A percentile compares a stretch with the other conserved stretches of the same genome.
phyloP scores from a whole-genome alignment of 805 yeast species.

The Trichomonascus vanleenenianus region DNA sequence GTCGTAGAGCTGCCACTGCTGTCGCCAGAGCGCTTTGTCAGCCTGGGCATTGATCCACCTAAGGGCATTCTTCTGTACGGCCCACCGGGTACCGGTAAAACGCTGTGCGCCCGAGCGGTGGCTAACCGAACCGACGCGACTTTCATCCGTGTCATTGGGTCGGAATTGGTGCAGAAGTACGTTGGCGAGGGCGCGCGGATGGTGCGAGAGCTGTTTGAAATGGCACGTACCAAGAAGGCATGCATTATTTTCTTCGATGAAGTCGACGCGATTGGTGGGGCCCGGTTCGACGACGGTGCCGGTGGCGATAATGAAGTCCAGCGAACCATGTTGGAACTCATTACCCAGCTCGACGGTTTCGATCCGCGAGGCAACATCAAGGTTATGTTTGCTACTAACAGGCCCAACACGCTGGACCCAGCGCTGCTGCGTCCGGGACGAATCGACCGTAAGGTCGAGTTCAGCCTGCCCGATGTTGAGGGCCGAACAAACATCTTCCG shows the following conservation, averaged over 20 bases:
- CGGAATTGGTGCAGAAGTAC: conserved; percentile 95
- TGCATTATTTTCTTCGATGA: conserved; percentile 98
- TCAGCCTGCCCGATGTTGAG: conserved; percentile 91
- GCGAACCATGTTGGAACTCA: conserved; percentile 96
- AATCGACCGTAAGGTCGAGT: conserved; percentile 97
- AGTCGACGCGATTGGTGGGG: conserved; percentile 98
- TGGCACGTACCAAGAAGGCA: conserved; percentile 98
- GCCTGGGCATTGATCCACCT: conserved; percentile 97
- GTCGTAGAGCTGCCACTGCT: conserved; percentile 91
- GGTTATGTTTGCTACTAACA: conserved; percentile 98
- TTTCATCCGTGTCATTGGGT: conserved; percentile 95
- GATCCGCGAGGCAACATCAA: conserved; percentile 98
- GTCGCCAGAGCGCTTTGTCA: conserved; percentile 95
- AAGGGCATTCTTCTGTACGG: conserved; percentile 95
- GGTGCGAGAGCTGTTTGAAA: conserved; percentile 97
- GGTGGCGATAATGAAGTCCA: conserved; percentile 99
- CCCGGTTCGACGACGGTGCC: conserved; percentile 99
- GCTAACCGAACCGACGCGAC: conserved; percentile 99
- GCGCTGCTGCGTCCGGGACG: conserved; percentile 97
- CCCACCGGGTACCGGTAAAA: conserved; percentile 99
- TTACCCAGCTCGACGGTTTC: conserved; percentile 96
- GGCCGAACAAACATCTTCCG: conserved; percentile 97
- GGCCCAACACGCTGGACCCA: conserved; percentile 97
- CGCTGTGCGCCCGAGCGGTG: conserved; percentile 97
- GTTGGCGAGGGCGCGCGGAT: conserved; percentile 99